Conservation (phyloP, 768 basidiomycete genomes). For the Lentinula sp. region DNA sequence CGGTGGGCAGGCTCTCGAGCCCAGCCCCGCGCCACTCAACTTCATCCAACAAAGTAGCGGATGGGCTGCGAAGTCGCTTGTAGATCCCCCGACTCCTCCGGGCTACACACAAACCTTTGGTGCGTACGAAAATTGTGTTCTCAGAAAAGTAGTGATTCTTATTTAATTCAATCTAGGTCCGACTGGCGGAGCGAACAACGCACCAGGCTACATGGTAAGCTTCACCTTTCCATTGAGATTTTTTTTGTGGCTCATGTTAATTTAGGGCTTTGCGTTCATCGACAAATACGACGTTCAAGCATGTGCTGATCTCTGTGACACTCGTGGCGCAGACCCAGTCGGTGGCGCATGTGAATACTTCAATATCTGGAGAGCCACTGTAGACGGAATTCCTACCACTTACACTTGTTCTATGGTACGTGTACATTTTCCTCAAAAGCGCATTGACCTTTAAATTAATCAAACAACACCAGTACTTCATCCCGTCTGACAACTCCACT, state of each 20-base stretch:
- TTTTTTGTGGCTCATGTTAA: background rate
- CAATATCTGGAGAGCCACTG: conserved; percentile 44
- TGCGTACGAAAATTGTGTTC: background rate
- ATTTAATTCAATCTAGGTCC: conserved; percentile 1
- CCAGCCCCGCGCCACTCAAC: conserved; percentile 1
- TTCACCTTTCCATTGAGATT: background rate
- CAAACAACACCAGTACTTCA: conserved; percentile 30
- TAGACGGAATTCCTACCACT: conserved; percentile 11
- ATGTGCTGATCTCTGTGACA: conserved; percentile 9
- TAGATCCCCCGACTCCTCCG: conserved; percentile 9
- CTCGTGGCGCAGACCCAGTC: conserved; percentile 11
- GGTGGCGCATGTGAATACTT: conserved; percentile 46
- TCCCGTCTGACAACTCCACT: conserved; percentile 34
- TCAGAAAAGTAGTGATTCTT: background rate
- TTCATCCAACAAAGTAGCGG: conserved; percentile 13
- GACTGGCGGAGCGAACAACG: conserved; percentile 14
- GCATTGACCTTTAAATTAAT: background rate
- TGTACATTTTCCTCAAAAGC: background rate
- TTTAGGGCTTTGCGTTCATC: conserved; percentile 11
- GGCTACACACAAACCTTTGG: conserved; percentile 18
- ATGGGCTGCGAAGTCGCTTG: conserved; percentile 9
- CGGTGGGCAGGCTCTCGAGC: conserved; percentile 8
- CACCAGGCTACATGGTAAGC: conserved; percentile 13
- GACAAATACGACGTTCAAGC: conserved; percentile 11
- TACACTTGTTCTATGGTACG: conserved; percentile 14